phyloP scores from a whole-genome alignment of 768 basidiomycete species.

The Infundibulicybe gibba region DNA sequence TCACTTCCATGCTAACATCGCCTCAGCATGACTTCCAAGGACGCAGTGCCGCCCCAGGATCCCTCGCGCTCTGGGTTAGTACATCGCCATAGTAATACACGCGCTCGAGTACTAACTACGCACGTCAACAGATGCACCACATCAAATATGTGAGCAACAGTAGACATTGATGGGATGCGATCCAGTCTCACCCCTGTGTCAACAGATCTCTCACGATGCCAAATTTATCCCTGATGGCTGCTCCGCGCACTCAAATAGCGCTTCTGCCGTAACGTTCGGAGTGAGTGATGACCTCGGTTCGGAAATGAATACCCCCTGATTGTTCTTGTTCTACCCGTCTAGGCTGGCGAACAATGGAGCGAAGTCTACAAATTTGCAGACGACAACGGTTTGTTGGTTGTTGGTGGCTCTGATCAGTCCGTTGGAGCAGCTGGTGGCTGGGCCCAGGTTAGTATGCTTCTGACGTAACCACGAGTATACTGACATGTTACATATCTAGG shows the following conservation, averaged over 20 bases:
- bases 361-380: conserved; percentile 43
- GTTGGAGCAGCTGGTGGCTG: conserved; percentile 41
- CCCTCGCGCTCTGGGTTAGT: conserved; percentile 43
- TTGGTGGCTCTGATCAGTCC: conserved; percentile 37
- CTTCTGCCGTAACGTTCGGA: conserved; percentile 8
- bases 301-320: conserved; percentile 18
- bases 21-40: conserved; percentile 47
- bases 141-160: conserved; percentile 28
- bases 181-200: background rate
- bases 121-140: conserved; percentile 31
- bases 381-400: conserved; percentile 36
- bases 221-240: conserved; percentile 34
- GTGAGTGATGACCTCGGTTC: background rate
- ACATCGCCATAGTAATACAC: background rate
- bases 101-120: background rate
- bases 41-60: conserved; percentile 39
- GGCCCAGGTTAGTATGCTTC: conserved; percentile 22
- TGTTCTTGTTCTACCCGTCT: conserved; percentile 10
- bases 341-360: conserved; percentile 44
- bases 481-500: conserved; percentile 9
- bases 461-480: background rate
- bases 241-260: conserved; percentile 11
- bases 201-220: conserved; percentile 29
- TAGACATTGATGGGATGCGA: background rate
- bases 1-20: background rate